A percentile compares a stretch with the other conserved stretches of the same genome.
Conservation (phyloP, 192 early-diverging fungal species). For the Coemansia guatemalensis region DNA sequence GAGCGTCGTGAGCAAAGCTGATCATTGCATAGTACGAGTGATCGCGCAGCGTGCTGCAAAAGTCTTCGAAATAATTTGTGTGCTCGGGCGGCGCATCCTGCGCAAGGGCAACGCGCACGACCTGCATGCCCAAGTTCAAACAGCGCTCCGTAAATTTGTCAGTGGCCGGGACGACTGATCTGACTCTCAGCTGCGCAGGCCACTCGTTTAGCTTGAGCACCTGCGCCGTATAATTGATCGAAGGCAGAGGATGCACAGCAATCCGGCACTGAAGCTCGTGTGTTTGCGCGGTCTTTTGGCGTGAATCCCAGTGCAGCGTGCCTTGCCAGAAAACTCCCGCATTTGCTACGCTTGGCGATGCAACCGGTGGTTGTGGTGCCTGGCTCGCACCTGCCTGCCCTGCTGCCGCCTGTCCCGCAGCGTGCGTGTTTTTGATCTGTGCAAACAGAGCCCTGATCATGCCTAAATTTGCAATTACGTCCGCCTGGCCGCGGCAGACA, state of each 20-base stretch:
- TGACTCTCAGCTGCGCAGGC: slow-evolving; percentile 38
- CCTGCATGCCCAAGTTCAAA: slow-evolving; percentile 20
- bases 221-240: slow-evolving; percentile 24
- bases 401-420: slow-evolving; percentile 13
- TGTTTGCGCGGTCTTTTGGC: slow-evolving; percentile 11
- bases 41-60: slow-evolving; percentile 37
- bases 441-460: slow-evolving; percentile 18
- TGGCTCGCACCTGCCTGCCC: slow-evolving; percentile 2
- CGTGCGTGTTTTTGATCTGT: slow-evolving; percentile 16
- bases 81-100: slow-evolving; percentile 20
- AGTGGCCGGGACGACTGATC: slow-evolving; percentile 10
- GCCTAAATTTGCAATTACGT: slow-evolving; percentile 22
- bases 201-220: slow-evolving; percentile 34
- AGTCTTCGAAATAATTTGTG: slow-evolving; percentile 40
- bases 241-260: slow-evolving; percentile 14
- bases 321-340: slow-evolving; percentile 31
- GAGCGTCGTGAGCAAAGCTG: slow-evolving; percentile 3
- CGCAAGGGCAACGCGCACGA: slow-evolving; percentile 25
- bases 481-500: slow-evolving; percentile 27
- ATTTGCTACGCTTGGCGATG: slow-evolving; percentile 1
- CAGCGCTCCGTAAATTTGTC: slow-evolving; percentile 36
- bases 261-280: slow-evolving; percentile 35
- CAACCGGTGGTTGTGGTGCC: background rate
- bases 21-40: slow-evolving; percentile 31
- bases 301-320: slow-evolving; percentile 37